phyloP scores from a whole-genome alignment of 352 stramenopile species.

The Elongisporangium prolatum region DNA sequence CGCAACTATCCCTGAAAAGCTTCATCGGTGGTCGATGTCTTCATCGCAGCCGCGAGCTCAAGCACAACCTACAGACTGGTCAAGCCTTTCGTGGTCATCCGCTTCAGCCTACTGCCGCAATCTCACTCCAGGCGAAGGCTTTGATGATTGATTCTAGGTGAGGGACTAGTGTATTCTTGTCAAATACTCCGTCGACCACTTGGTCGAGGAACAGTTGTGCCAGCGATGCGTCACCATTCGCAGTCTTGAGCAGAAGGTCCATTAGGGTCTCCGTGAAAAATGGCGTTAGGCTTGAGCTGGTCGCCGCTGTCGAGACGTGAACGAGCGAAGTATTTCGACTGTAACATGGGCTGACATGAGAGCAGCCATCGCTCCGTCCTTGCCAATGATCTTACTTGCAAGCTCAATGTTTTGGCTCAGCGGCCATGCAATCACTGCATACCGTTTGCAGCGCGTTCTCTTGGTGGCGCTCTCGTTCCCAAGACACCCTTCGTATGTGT shows the following conservation, averaged over 20 bases:
- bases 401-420: constrained; percentile 1
- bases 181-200: constrained; percentile 5
- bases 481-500: constrained; percentile 9
- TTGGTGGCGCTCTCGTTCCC: constrained; percentile 17
- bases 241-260: no score
- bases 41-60: constrained; percentile 6
- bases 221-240: constrained; percentile 3
- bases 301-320: constrained; percentile 3
- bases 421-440: constrained; percentile 14
- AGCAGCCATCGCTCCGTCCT: neutral
- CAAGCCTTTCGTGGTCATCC: neutral
- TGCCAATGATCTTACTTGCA: constrained; percentile 7
- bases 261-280: constrained; percentile 3
- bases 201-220: constrained; percentile 11
- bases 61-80: constrained; percentile 8
- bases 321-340: neutral
- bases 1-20: neutral
- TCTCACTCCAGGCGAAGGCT: constrained; percentile 11
- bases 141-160: constrained; percentile 3
- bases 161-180: constrained; percentile 1
- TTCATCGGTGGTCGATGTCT: neutral
- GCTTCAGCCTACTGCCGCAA: constrained; percentile 2
- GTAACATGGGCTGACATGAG: neutral
- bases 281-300: constrained; percentile 6
- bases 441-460: constrained; percentile 13